Conservation (phyloP, 495 filamentous ascomycete genomes). For the Echria macrotheca region DNA sequence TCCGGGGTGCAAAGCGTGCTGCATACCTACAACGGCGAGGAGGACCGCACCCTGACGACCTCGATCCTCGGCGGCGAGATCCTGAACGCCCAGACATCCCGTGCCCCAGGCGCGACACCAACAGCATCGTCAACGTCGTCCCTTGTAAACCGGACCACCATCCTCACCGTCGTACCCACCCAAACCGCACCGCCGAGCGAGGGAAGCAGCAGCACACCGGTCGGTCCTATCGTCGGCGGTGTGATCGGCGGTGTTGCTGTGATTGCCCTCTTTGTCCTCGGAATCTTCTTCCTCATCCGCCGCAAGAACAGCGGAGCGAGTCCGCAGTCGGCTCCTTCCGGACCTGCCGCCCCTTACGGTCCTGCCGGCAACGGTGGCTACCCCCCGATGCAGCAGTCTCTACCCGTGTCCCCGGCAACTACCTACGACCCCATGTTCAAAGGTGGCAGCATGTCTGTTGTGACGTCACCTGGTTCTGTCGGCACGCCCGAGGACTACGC, state of each 20-base stretch:
- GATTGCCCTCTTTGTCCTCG: constrained; percentile 4
- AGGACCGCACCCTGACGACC: constrained; percentile 4
- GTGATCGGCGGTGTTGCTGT: constrained; percentile 9
- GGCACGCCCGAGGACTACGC: neutral
- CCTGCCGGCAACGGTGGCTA: neutral
- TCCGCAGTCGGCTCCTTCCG: neutral
- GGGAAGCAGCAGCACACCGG: neutral
- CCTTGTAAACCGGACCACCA: too few relatives aligned
- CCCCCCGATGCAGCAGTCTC: constrained; percentile 3
- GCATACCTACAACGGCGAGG: constrained; percentile 1
- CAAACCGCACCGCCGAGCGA: neutral
- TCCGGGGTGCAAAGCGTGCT: neutral
- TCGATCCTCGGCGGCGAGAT: neutral
- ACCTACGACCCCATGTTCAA: constrained; percentile 4
- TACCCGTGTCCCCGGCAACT: neutral
- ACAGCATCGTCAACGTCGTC: too few relatives aligned
- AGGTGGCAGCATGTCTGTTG: neutral
- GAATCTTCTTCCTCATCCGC: constrained; percentile 9
- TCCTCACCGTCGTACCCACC: neutral
- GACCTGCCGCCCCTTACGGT: neutral
- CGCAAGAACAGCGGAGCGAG: neutral
- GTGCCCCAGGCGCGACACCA: neutral
- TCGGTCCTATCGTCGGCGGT: constrained; percentile 9
- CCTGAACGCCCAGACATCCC: neutral
- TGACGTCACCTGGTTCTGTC: neutral